These are phyloP conservation scores for Aspergillus indologenus DNA, from an alignment of 495 filamentous ascomycete species.

Conservation along the genomic window DNA sequence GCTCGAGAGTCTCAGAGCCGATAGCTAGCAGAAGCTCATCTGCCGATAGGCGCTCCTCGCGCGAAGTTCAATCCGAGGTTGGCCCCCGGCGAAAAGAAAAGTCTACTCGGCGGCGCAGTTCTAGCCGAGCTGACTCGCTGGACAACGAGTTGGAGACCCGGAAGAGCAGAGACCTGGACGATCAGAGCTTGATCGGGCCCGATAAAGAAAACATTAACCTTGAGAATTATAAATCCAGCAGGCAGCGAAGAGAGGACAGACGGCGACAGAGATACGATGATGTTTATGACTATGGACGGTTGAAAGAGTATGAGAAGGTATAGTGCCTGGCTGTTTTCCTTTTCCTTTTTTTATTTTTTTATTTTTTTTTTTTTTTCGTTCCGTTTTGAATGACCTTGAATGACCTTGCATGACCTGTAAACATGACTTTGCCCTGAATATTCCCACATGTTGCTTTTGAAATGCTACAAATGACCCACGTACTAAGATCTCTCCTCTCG, in stretches of 20 bases:
- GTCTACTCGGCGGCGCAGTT: conserved; percentile 35
- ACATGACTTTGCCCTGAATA: conserved; percentile 24
- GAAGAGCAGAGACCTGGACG: conserved; percentile 8
- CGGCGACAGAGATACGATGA: conserved; percentile 41
- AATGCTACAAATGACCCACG: conserved; percentile 26
- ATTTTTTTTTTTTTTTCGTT: conserved; percentile 27
- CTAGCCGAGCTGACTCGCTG: conserved; percentile 29
- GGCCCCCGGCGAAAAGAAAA: conserved; percentile 41
- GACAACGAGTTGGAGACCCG: conserved; percentile 18
- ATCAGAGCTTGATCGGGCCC: conserved; percentile 21
- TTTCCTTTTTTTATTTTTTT: conserved; percentile 21
- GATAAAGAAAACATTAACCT: conserved; percentile 32
- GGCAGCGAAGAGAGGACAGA: conserved; percentile 39
- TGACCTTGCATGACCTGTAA: conserved; percentile 20
- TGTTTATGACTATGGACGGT: conserved; percentile 32
- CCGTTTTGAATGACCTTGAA: conserved; percentile 18
- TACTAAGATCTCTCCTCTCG: conserved; percentile 37
- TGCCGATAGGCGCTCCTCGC: conserved; percentile 31
- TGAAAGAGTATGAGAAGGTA: conserved; percentile 44
- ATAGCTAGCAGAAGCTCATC: conserved; percentile 32
- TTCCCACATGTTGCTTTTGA: conserved; percentile 18
- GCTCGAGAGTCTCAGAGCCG: conserved; percentile 36
- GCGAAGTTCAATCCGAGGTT: conserved; percentile 41
- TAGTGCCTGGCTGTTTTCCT: conserved; percentile 38
- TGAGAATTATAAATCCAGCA: conserved; percentile 36